Evolutionary conservation across 352 stramenopile genomes (phyloP), one percentile per base, ranked within the genome.

Genomic region (Pythium utonaiense): DNA sequence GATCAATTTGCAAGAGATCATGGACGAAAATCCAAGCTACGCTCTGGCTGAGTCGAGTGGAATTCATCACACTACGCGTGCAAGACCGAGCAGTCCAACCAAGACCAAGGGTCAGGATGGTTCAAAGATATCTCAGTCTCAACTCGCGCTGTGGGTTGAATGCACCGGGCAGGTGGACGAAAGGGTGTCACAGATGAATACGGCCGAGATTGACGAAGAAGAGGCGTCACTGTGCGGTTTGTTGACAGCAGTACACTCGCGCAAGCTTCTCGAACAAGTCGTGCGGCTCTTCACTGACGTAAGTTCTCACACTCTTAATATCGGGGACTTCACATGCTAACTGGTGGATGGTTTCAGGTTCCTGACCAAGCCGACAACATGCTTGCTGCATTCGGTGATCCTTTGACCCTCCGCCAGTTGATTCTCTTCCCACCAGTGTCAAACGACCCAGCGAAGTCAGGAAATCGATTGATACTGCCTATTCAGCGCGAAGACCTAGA

Each of bases 1-100:
- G 24, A 61, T 83, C 45, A 85, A 73, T 25, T 75, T 87, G 6
- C 83, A 93, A 69, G 83, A 91, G 21, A 67, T 88, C 7, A 74
- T 78, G 21, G 83, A 91, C 13, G 84, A 95, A 53, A 95, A 95
- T 41, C 72, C 79, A 27, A 94, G 79, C 36, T 95, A 94, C 27
- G 63, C 67, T 24, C 70, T 95, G 9, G 48, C 70, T 5, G 84
- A 95, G 53, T 82, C 80, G 1, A 91, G 82, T 40, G 66, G 71
- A 1, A 31, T 68, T 9, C 72, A 48, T 19, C 30, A 70, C 38
- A 12, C 53, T 53, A 64, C 66, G 14, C 66, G 73, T 28, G 44
- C 47, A 50, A 68, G 70, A 66, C 69, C 65, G 19, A 60, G 58
- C 3, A 89, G 78, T 63, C 81, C 80, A 22, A 62, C 66, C 33